These are phyloP conservation scores for Leccinum angustisporum DNA, from an alignment of 1,284 basidiomycete species.

Conservation along the genomic window DNA sequence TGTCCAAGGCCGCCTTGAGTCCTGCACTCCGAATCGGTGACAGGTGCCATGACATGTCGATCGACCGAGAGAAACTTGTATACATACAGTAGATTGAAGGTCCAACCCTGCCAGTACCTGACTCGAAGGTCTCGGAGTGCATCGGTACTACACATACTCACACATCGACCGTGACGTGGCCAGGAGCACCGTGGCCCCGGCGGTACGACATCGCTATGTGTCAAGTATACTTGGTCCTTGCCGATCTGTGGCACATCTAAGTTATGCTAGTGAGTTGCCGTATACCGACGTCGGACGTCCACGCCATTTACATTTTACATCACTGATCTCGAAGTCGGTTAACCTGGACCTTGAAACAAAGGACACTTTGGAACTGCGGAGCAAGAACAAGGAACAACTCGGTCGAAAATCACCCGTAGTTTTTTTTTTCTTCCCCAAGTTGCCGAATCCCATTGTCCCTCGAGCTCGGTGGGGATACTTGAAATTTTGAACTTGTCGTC, in stretches of 20 bases:
- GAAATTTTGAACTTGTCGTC: background rate
- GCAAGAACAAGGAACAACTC: background rate
- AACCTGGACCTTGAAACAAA: background rate
- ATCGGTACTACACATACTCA: too few relatives aligned
- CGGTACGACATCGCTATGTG: too few relatives aligned
- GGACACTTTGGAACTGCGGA: background rate
- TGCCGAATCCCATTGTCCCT: background rate
- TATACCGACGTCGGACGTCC: too few relatives aligned
- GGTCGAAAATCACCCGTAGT: background rate
- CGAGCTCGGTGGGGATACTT: background rate
- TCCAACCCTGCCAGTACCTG: background rate
- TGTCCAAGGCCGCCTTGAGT: background rate
- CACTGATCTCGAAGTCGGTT: background rate
- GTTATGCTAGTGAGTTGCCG: too few relatives aligned
- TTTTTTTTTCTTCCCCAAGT: background rate
- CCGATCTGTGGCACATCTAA: too few relatives aligned
- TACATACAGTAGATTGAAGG: too few relatives aligned
- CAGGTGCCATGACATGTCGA: background rate
- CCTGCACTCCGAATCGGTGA: background rate
- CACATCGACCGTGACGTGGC: too few relatives aligned
- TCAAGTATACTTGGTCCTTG: too few relatives aligned
- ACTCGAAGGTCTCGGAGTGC: too few relatives aligned
- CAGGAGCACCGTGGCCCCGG: too few relatives aligned
- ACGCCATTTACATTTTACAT: too few relatives aligned
- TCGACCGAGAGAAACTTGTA: background rate